phyloP scores from a whole-genome alignment of 1,284 basidiomycete species.

The Inonotus obliquus region DNA sequence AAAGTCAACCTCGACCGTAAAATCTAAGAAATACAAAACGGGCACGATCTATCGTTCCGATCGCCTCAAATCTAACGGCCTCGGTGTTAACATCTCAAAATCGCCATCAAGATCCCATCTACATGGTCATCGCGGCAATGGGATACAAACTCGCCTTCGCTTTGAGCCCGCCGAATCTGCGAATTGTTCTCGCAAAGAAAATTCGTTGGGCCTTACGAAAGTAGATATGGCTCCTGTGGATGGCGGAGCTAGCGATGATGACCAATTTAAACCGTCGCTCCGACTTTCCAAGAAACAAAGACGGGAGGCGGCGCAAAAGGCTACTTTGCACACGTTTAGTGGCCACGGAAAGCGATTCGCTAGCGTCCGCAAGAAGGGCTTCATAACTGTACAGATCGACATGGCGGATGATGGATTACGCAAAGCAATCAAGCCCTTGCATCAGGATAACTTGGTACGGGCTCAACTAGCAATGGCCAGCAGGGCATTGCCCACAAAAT shows the following conservation, averaged over 20 bases:
- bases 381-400: conserved; percentile 29
- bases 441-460: conserved; percentile 12
- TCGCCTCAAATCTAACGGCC: conserved; percentile 16
- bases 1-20: conserved; percentile 24
- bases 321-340: conserved; percentile 30
- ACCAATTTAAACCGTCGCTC: not conserved
- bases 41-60: not conserved
- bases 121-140: not conserved
- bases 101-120: not conserved
- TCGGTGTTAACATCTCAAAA: not conserved
- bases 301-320: conserved; percentile 16
- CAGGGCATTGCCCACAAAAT: conserved; percentile 6
- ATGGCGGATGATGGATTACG: conserved; percentile 41
- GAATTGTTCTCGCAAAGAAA: not conserved
- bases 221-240: not conserved
- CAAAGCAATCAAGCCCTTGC: conserved; percentile 37
- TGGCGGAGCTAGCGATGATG: not conserved
- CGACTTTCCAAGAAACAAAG: conserved; percentile 11
- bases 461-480: conserved; percentile 14
- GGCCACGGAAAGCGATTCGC: conserved; percentile 27
- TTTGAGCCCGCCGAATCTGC: conserved; percentile 4
- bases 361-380: conserved; percentile 30
- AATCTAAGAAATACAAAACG: not conserved
- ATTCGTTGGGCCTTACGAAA: not conserved
- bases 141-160: conserved; percentile 17